Evolutionary conservation across 306 rosid species (phyloP).

Genomic region (Neltuma alba): DNA sequence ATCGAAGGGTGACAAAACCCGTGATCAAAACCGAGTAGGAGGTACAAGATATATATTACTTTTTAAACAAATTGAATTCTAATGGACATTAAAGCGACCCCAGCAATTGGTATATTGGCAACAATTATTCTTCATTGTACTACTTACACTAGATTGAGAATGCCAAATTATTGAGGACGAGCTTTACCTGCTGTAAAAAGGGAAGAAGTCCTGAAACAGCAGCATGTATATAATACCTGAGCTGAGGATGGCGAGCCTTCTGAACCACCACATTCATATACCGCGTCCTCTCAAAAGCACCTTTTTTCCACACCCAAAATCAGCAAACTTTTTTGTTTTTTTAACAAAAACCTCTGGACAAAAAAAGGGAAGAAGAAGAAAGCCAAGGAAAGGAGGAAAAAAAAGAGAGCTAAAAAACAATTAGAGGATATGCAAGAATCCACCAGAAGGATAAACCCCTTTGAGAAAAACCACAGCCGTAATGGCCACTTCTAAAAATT

Average conservation of each 20-base stretch:
- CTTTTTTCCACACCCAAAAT: conserved; percentile 44
- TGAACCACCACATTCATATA: conserved; percentile 87
- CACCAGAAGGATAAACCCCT: conserved; percentile 86
- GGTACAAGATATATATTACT: conserved; percentile 2
- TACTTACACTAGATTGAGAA: neutral
- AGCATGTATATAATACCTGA: conserved; percentile 78
- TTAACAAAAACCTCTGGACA: no score
- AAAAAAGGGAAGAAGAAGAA: neutral
- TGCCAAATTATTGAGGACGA: conserved; percentile 16
- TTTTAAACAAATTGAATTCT: neutral
- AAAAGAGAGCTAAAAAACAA: neutral
- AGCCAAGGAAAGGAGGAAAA: neutral
- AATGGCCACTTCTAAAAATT: conserved; percentile 83
- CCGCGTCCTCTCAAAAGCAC: conserved; percentile 88
- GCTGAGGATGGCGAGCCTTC: conserved; percentile 83
- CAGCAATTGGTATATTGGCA: conserved; percentile 3
- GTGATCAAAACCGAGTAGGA: conserved; percentile 11
- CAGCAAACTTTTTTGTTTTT: neutral
- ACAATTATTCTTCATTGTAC: neutral
- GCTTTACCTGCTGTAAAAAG: conserved; percentile 67
- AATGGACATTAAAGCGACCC: conserved; percentile 15
- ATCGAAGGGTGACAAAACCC: conserved; percentile 14
- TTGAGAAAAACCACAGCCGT: conserved; percentile 75
- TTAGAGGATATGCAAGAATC: conserved; percentile 21
- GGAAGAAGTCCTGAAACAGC: conserved; percentile 76